Conservation (phyloP, 805 yeast species). For the Wickerhamiella occidentalis region DNA sequence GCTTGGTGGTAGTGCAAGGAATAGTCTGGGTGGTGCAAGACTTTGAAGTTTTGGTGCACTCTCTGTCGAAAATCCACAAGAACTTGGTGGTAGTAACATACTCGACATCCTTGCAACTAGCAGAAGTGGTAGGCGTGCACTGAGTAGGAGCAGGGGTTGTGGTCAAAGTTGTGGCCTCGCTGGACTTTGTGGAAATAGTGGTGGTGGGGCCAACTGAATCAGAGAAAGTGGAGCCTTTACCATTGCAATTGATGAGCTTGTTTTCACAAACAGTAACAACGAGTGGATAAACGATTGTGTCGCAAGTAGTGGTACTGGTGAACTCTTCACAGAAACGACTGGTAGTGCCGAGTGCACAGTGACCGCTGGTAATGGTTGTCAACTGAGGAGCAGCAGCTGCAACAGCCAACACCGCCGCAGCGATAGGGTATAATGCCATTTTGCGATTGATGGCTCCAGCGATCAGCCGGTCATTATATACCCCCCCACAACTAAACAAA, state of each 20-base stretch:
- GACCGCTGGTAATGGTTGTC: slow-evolving; percentile 2
- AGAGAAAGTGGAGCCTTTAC: neutral
- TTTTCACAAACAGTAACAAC: slow-evolving; percentile 8
- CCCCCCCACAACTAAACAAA: neutral
- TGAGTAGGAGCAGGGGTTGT: neutral
- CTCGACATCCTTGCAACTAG: neutral
- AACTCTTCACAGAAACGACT: slow-evolving; percentile 3
- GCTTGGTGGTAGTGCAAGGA: neutral
- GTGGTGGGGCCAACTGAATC: neutral
- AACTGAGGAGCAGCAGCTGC: neutral
- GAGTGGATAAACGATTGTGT: slow-evolving; percentile 7
- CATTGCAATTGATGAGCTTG: neutral
- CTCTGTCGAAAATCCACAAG: neutral
- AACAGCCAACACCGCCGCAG: neutral
- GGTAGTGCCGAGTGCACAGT: slow-evolving; percentile 1
- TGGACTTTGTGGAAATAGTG: neutral
- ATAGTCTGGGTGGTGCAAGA: neutral
- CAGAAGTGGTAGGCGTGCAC: neutral
- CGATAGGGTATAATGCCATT: neutral
- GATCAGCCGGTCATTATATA: neutral
- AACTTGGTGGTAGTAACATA: neutral
- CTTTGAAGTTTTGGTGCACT: neutral
- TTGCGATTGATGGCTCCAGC: neutral
- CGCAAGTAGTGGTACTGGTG: slow-evolving; percentile 8
- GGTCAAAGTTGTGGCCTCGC: neutral